Base-by-base conservation (phyloP, 345 rosid genomes). In the Trapa bicornis region DNA sequence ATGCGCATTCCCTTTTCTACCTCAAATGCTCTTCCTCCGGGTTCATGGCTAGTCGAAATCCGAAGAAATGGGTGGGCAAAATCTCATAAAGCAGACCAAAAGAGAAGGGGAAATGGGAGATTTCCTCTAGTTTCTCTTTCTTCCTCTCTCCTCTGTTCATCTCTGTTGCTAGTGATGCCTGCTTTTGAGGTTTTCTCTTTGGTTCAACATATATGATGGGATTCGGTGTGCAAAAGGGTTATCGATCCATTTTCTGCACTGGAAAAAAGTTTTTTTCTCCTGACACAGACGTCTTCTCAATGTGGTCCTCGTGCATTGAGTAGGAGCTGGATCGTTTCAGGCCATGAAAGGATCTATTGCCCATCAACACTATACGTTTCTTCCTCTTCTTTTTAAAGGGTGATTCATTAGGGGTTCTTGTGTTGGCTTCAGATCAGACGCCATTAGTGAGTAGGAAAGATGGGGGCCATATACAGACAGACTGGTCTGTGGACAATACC, bases 131-230 rank as follows among this genome's bases (percentile, higher is more conserved):
- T 32, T 65, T 16, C 58, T 5, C 33, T 65, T 47, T 48, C 32
- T 50, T 50, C 12, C 12, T 22, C 29, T 22, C 29, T 22, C 29
- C 29, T 22, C 29, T 22, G 29, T 22, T 13, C 3, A 13, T 3
- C 68, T 38, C 68, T 8, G 68, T 65, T 47, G 36, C 68, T 36
- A 37, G 33, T 47, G 56, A 47, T 35, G 68, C 52, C 52, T 65
- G 60, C 35, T 57, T 67, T 67, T 67, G 3, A 42, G 36, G 61
- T 39, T 67, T 22, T n/a, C 33, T 22, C 2, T 1, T 9, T 6
- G 57, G 57, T 2, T 52, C 1, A 6, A 6, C 29, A 3, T 4
- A n/a, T 54, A 22, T n/a, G 60, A 22, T 54, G 60, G 29, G 60
- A 54, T 54, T n/a, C 60, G 6, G 35, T 54, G 60, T 6, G 32